Evolutionary conservation across 2,329 filamentous ascomycete genomes (phyloP), one percentile per base, ranked within the genome.

Genomic region (Penicillium glabrum): DNA sequence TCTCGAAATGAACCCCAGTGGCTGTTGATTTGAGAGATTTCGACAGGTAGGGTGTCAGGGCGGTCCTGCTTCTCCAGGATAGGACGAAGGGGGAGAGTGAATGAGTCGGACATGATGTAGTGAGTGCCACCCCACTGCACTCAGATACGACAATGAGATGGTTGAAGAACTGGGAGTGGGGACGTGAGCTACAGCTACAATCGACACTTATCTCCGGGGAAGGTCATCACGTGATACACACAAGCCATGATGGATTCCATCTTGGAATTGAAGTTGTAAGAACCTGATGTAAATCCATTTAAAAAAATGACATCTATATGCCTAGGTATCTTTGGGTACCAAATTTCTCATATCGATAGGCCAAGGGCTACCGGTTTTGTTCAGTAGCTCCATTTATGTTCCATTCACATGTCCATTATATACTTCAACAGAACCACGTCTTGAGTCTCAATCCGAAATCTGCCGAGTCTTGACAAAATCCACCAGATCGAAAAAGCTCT

Each of bases 1-100:
- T 87, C 82, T 57, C 91, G 88, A 71, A 98, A 96, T 24, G 91
- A 90, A 14, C 90, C 91, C 58, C 89, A 87, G 67, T 96, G 87
- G 44, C 79, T 75, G 64, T 92, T 89, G 68, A 96, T 88, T 63
- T 93, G 91, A 56, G 83, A 79, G 64, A 97, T 91, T 64, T 93
- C 88, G 46, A 89, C 83, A 55, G 84, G 80, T n/a, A 97, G 80
- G 46, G 81, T 83, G 69, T 84, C 68, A 79, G 80, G 68, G 78
- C 83, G 76, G 79, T 82, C 67, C 77, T 80, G 55, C 63, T 67
- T 61, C 55, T 72, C 65, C 8, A 62, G 52, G 5, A 68, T 85
- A 43, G 89, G 84, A 56, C 85, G 84, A 57, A 93, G 77, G 10
- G 86, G 83, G 51, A 91, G 82, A 8, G 78, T 76, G 47, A 82